Conservation (phyloP, 768 basidiomycete genomes). For the Rhodotorula diobovata region DNA sequence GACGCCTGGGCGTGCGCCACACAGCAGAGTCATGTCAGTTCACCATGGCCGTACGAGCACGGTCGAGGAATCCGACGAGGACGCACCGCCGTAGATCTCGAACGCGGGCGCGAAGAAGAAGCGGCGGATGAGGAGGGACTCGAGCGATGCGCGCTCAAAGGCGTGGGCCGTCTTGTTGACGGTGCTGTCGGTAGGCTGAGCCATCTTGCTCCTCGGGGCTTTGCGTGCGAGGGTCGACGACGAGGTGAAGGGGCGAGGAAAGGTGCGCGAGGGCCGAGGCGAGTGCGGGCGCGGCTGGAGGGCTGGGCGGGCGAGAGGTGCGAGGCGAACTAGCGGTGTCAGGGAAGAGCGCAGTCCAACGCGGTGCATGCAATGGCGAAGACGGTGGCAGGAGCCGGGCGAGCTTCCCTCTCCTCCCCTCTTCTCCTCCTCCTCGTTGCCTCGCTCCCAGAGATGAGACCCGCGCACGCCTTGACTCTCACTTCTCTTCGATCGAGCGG, state of each 20-base stretch:
- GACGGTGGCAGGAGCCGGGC: too few relatives aligned
- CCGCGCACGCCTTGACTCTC: too few relatives aligned
- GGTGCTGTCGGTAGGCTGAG: constrained; percentile 8
- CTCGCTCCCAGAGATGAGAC: neutral
- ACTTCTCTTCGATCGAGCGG: too few relatives aligned
- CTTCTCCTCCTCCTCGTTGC: too few relatives aligned
- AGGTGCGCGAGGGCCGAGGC: neutral
- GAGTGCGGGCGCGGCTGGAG: too few relatives aligned
- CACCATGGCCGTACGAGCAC: neutral
- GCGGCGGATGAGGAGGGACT: constrained; percentile 75
- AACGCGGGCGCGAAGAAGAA: constrained; percentile 99
- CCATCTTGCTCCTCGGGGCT: constrained; percentile 16
- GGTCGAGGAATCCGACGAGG: constrained; percentile 42
- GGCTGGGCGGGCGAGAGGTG: too few relatives aligned
- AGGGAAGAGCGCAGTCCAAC: neutral
- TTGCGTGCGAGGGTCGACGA: neutral
- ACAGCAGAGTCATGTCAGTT: neutral
- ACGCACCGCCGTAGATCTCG: constrained; percentile 90
- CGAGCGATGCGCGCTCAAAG: constrained; percentile 81
- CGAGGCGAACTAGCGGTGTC: too few relatives aligned
- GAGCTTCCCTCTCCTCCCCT: neutral
- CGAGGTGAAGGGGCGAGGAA: constrained; percentile 4
- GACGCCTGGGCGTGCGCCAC: constrained; percentile 59
- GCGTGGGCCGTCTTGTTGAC: constrained; percentile 47
- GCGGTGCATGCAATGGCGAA: neutral